Evolutionary conservation across 345 rosid species (phyloP).

Genomic region (Trapa bicornis): DNA sequence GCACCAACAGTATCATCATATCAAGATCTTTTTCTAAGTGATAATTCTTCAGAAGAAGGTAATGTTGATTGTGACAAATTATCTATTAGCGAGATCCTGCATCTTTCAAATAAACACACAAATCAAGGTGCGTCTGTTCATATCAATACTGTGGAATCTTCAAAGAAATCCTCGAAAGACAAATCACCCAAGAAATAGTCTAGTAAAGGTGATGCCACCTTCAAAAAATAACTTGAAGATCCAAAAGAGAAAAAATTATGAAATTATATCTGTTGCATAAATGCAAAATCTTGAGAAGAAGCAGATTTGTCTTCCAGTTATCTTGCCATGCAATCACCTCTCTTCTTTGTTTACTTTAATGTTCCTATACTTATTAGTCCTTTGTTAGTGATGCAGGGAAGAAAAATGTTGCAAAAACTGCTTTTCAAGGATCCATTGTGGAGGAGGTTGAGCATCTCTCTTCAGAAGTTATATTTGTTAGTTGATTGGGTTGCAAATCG

Average conservation of each 20-base stretch:
- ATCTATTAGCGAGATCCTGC: slow-evolving; percentile 14
- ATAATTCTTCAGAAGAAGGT: slow-evolving; percentile 24
- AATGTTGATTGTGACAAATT: slow-evolving; percentile 13
- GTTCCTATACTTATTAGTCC: not conserved
- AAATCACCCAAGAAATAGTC: slow-evolving; percentile 18
- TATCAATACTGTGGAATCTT: slow-evolving; percentile 11
- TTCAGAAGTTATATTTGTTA: not conserved
- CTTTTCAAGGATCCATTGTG: slow-evolving; percentile 12
- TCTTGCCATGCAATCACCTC: not conserved
- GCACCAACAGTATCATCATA: slow-evolving; percentile 35
- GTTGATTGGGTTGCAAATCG: not conserved
- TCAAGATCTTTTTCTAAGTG: slow-evolving; percentile 37
- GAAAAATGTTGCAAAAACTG: slow-evolving; percentile 17
- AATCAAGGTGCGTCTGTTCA: slow-evolving; percentile 5
- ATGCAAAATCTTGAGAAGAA: not conserved
- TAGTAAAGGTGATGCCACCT: slow-evolving; percentile 14
- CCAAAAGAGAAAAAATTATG: slow-evolving; percentile 6
- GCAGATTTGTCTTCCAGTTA: not conserved
- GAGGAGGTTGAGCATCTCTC: slow-evolving; percentile 24
- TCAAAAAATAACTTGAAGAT: slow-evolving; percentile 20
- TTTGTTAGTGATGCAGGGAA: slow-evolving; percentile 24
- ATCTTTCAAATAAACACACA: slow-evolving; percentile 13
- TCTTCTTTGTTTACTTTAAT: not conserved
- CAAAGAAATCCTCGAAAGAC: slow-evolving; percentile 15
- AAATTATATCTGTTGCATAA: slow-evolving; percentile 10